phyloP scores from a whole-genome alignment of 2,329 filamentous ascomycete genomes.

The Celoporthe dispersa region DNA sequence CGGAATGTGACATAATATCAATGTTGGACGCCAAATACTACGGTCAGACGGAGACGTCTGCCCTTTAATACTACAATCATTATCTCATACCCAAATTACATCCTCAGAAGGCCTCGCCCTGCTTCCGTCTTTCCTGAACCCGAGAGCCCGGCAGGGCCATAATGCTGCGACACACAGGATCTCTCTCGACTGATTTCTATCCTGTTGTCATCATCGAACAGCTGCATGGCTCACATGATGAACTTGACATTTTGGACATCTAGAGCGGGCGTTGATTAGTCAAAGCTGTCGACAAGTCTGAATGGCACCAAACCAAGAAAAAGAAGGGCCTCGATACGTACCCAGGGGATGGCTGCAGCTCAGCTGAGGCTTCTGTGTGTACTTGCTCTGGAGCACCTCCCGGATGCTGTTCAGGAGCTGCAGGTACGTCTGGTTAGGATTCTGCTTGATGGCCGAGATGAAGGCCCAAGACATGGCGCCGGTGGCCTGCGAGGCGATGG shows the following conservation, averaged over 20 bases:
- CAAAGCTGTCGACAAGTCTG: not conserved
- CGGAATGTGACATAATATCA: not conserved
- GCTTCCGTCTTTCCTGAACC: not conserved
- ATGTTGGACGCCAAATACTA: not conserved
- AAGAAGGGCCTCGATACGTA: conserved; percentile 52
- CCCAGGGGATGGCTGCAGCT: conserved; percentile 95
- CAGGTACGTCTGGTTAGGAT: conserved; percentile 94
- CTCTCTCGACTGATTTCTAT: not conserved
- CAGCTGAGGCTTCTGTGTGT: conserved; percentile 92
- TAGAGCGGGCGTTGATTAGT: conserved; percentile 13
- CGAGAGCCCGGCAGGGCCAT: not conserved
- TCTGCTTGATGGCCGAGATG: conserved; percentile 86
- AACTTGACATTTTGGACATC: conserved; percentile 27
- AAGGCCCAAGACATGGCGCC: conserved; percentile 99
- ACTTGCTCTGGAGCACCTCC: conserved; percentile 84
- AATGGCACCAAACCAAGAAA: not conserved
- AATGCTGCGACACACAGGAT: not conserved
- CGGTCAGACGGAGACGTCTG: not conserved
- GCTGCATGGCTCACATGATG: conserved; percentile 25
- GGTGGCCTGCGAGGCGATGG: conserved; percentile 85
- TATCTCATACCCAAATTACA: not conserved
- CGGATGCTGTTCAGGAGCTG: conserved; percentile 94
- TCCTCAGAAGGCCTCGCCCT: not conserved
- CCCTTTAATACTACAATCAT: conserved; percentile 1
- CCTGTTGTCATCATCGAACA: not conserved